Evolutionary conservation across 176 grass and related monocot genomes (phyloP).

Genomic region (Dendrocalamus sinicus): DNA sequence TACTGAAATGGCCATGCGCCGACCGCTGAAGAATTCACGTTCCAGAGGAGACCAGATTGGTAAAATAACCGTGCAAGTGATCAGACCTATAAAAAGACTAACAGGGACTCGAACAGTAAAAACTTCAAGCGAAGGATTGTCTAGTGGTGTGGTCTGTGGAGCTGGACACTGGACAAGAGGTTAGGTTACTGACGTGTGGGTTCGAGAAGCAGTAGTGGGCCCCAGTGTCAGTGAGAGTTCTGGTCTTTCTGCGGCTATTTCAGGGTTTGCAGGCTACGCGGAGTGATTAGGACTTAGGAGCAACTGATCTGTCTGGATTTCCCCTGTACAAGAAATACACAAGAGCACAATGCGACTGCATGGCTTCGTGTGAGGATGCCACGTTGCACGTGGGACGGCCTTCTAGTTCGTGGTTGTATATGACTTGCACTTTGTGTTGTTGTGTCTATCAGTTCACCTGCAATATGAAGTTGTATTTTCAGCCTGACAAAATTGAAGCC

Average conservation of each 20-base stretch:
- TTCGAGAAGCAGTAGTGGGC: fast-evolving
- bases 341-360: no score
- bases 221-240: background rate
- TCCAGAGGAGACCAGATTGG: no score
- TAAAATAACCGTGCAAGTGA: no score
- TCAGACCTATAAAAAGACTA: no score
- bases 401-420: background rate
- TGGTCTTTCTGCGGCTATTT: background rate
- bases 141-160: slow-evolving; percentile 30
- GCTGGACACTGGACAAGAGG: background rate
- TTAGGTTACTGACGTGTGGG: slow-evolving; percentile 13
- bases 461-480: background rate
- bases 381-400: background rate
- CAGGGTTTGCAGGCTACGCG: background rate
- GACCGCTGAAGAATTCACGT: no score
- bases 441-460: background rate
- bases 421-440: no score
- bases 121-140: background rate
- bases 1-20: no score
- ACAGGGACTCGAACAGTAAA: no score
- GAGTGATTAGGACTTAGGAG: background rate
- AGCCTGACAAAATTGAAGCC: no score
- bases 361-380: background rate
- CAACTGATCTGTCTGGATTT: background rate
- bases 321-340: no score